A percentile compares a stretch with the other conserved stretches of the same genome.
Evolutionary conservation across 2,329 filamentous ascomycete genomes (phyloP).

Genomic region (Claviceps cyperi): DNA sequence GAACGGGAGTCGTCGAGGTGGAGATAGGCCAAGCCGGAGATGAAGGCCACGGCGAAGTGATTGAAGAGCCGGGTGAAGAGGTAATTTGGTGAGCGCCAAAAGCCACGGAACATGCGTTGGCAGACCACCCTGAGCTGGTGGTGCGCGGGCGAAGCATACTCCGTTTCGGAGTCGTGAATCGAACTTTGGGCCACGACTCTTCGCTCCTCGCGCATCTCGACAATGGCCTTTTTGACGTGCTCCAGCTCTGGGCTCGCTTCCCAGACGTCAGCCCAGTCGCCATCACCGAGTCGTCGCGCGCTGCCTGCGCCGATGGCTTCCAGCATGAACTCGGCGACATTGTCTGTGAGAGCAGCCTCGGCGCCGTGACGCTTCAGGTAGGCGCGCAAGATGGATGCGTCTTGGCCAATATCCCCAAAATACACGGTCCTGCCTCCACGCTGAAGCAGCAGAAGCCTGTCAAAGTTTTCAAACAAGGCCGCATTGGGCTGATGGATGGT

Average conservation of each 20-base stretch:
- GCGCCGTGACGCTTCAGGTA: constrained; percentile 48
- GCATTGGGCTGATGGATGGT: constrained; percentile 87
- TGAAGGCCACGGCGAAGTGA: constrained; percentile 61
- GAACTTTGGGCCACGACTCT: constrained; percentile 23
- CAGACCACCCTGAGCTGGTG: constrained; percentile 70
- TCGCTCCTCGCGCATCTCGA: constrained; percentile 49
- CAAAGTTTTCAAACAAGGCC: constrained; percentile 76
- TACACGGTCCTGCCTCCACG: constrained; percentile 71
- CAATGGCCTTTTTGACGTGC: constrained; percentile 50
- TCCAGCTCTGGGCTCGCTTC: constrained; percentile 55
- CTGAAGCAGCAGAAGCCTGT: constrained; percentile 65
- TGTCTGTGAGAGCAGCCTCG: constrained; percentile 38
- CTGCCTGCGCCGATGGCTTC: constrained; percentile 70
- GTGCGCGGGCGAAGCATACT: constrained; percentile 67
- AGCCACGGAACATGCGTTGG: constrained; percentile 58
- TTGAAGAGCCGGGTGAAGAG: constrained; percentile 79
- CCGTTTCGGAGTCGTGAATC: constrained; percentile 45
- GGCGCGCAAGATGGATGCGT: constrained; percentile 54
- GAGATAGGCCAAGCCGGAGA: constrained; percentile 69
- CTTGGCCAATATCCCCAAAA: constrained; percentile 69
- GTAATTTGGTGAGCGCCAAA: constrained; percentile 81
- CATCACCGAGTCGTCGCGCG: constrained; percentile 53
- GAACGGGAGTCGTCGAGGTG: constrained; percentile 61
- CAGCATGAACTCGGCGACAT: constrained; percentile 67
- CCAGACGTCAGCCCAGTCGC: constrained; percentile 75